These are phyloP conservation scores for Thinopyrum elongatum DNA, from an alignment of 176 grass and related monocot genomes.

Conservation along the genomic window DNA sequence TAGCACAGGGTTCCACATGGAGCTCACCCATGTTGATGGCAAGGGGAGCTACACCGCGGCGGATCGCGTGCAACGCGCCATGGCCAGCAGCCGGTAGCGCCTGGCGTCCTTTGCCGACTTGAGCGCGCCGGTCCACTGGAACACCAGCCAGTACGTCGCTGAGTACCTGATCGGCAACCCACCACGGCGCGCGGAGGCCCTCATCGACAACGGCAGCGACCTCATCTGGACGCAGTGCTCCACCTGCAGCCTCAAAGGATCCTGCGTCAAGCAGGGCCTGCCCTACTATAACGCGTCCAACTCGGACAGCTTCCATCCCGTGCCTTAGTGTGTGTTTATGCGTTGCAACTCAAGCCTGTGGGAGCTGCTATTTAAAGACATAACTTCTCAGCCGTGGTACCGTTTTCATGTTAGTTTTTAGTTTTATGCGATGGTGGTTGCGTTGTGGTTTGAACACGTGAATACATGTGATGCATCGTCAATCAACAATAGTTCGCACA, in stretches of 20 bases:
- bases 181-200: neutral
- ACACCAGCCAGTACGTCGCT: neutral
- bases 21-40: slow-evolving; percentile 30
- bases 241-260: neutral
- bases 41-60: slow-evolving; percentile 14
- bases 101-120: slow-evolving; percentile 8
- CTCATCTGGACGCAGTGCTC: slow-evolving; percentile 82
- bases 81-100: neutral
- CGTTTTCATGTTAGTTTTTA: too few relatives aligned
- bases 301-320: neutral
- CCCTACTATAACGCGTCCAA: slow-evolving; percentile 11
- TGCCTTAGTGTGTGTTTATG: neutral
- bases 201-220: slow-evolving; percentile 70
- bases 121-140: slow-evolving; percentile 13
- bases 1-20: neutral
- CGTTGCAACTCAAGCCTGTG: too few relatives aligned
- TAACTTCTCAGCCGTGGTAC: too few relatives aligned
- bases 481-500: too few relatives aligned
- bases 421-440: too few relatives aligned
- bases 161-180: neutral
- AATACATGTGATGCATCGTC: too few relatives aligned
- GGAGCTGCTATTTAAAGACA: too few relatives aligned
- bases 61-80: slow-evolving; percentile 34
- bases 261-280: neutral
- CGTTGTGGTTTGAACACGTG: too few relatives aligned